phyloP scores from a whole-genome alignment of 495 filamentous ascomycete species.

The Tuber microsphaerosporum region DNA sequence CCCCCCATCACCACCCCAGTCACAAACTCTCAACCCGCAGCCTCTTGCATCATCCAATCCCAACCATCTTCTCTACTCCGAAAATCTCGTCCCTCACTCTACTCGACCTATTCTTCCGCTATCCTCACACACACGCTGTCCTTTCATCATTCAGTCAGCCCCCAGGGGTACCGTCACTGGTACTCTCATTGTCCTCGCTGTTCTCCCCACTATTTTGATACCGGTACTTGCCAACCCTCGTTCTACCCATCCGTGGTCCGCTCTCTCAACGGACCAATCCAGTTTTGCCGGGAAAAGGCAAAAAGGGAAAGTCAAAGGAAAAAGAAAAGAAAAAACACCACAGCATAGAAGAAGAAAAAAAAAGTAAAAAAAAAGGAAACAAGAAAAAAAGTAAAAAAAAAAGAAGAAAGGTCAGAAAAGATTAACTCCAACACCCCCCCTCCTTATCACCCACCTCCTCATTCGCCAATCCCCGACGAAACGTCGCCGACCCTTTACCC shows the following conservation, averaged over 20 bases:
- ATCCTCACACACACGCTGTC: neutral
- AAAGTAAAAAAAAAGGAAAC: neutral
- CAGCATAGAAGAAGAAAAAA: neutral
- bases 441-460: constrained; percentile 2
- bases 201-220: constrained; percentile 1
- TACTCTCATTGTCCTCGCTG: neutral
- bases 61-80: neutral
- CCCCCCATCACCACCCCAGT: neutral
- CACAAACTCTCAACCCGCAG: neutral
- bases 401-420: neutral
- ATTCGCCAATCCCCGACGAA: constrained; percentile 24
- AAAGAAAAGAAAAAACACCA: neutral
- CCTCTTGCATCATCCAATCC: neutral
- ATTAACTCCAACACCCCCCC: neutral
- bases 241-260: neutral
- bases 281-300: neutral
- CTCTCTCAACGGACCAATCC: neutral
- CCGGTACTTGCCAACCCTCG: neutral
- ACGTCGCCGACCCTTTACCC: constrained; percentile 17
- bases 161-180: neutral
- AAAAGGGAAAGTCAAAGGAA: neutral
- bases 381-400: neutral
- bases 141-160: neutral
- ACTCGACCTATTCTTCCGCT: neutral
- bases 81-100: neutral